Evolutionary conservation across 1,284 basidiomycete genomes (phyloP).

Genomic region (Ustilago vetiveriae): DNA sequence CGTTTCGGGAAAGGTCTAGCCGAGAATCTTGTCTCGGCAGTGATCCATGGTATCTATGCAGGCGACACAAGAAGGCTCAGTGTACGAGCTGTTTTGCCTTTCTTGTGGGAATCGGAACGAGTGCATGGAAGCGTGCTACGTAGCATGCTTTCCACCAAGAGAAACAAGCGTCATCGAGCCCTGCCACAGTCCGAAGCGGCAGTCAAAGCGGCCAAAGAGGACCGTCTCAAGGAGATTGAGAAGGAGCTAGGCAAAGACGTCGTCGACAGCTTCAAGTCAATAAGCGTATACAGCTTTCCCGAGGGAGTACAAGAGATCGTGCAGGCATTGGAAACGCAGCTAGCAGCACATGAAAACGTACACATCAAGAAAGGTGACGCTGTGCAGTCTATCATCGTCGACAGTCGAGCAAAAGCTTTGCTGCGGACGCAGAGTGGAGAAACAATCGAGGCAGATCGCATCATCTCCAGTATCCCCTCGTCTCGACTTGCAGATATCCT

Average conservation of each 20-base stretch:
- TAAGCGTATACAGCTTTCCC: slow-evolving; percentile 81
- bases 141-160: slow-evolving; percentile 71
- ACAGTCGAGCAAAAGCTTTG: slow-evolving; percentile 70
- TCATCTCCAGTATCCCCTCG: slow-evolving; percentile 68
- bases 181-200: slow-evolving; percentile 26
- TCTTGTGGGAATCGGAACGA: slow-evolving; percentile 77
- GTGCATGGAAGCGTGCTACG: slow-evolving; percentile 77
- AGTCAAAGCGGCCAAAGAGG: slow-evolving; percentile 22
- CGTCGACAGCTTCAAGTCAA: slow-evolving; percentile 72
- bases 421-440: slow-evolving; percentile 17
- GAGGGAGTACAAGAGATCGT: slow-evolving; percentile 81
- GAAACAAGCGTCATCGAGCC: slow-evolving; percentile 40
- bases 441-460: slow-evolving; percentile 33
- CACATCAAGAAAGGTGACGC: slow-evolving; percentile 71
- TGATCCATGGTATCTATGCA: slow-evolving; percentile 93
- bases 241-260: slow-evolving; percentile 69
- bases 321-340: slow-evolving; percentile 71
- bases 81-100: slow-evolving; percentile 79
- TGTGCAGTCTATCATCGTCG: slow-evolving; percentile 68
- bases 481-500: slow-evolving; percentile 37
- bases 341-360: slow-evolving; percentile 73
- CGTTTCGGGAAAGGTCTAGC: slow-evolving; percentile 81
- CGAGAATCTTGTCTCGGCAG: slow-evolving; percentile 79
- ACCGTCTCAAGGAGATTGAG: slow-evolving; percentile 50
- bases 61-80: slow-evolving; percentile 81